Conservation (phyloP, 371 early-diverging fungal species). For the Mortierella sp. region DNA sequence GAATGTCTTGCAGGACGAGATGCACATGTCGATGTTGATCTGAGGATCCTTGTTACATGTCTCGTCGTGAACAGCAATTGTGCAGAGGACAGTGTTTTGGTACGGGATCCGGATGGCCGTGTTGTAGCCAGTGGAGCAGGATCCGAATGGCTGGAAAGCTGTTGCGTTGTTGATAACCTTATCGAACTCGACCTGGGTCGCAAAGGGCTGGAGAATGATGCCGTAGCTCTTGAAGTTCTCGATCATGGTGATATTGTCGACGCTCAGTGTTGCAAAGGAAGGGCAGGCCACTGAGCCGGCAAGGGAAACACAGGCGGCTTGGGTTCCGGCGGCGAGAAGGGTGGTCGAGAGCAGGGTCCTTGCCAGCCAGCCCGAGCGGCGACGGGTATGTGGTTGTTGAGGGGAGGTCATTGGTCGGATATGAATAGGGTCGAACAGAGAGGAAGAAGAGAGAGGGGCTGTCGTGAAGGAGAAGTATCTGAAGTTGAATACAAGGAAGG, state of each 20-base stretch:
- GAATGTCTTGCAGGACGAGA: conserved; percentile 28
- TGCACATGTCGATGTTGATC: conserved; percentile 20
- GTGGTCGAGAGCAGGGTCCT: conserved; percentile 22
- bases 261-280: conserved; percentile 4
- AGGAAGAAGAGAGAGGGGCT: background rate
- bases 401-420: conserved; percentile 10
- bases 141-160: conserved; percentile 16
- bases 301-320: conserved; percentile 32
- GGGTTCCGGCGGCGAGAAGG: conserved; percentile 18
- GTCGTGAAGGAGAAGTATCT: conserved; percentile 1
- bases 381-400: conserved; percentile 9
- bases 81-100: conserved; percentile 38
- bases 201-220: conserved; percentile 28
- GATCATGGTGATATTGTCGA: conserved; percentile 23
- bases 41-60: background rate
- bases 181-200: conserved; percentile 25
- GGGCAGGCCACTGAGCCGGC: conserved; percentile 28
- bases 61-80: conserved; percentile 20
- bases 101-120: conserved; percentile 29
- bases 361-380: conserved; percentile 14
- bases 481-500: background rate
- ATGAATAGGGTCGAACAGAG: conserved; percentile 11
- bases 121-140: conserved; percentile 31
- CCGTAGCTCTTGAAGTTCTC: background rate
- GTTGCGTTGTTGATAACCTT: conserved; percentile 31